Conservation (phyloP, 2,329 filamentous ascomycete genomes). For the Diaporthe sp. region DNA sequence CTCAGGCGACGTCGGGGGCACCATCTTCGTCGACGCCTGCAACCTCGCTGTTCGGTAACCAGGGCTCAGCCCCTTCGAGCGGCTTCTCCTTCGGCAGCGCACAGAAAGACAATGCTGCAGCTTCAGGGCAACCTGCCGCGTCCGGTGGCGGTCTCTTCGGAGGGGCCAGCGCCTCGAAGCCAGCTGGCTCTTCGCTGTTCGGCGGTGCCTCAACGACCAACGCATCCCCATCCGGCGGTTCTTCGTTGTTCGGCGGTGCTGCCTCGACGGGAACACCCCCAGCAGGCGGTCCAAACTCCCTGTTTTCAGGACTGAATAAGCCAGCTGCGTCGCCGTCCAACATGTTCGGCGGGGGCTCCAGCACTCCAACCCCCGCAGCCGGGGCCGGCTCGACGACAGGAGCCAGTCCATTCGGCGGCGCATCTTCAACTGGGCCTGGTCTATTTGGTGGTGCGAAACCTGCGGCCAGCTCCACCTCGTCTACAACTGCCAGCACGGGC, state of each 20-base stretch:
- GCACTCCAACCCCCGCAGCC: slow-evolving; percentile 40
- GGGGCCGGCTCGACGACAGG: slow-evolving; percentile 29
- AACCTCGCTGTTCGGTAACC: slow-evolving; percentile 58
- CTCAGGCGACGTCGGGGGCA: slow-evolving; percentile 51
- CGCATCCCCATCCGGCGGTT: slow-evolving; percentile 50
- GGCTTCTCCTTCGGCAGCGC: slow-evolving; percentile 59
- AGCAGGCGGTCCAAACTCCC: slow-evolving; percentile 42
- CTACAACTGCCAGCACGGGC: slow-evolving; percentile 40
- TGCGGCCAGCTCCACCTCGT: slow-evolving; percentile 39
- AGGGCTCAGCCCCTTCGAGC: slow-evolving; percentile 36
- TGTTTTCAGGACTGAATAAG: slow-evolving; percentile 47
- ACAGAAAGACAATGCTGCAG: slow-evolving; percentile 35
- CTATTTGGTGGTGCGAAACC: slow-evolving; percentile 48
- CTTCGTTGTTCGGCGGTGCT: slow-evolving; percentile 49
- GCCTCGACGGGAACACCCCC: slow-evolving; percentile 49
- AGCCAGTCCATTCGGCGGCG: slow-evolving; percentile 35
- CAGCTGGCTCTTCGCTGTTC: slow-evolving; percentile 30
- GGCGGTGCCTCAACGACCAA: slow-evolving; percentile 43
- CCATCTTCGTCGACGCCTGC: slow-evolving; percentile 57
- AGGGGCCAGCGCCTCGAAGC: slow-evolving; percentile 24
- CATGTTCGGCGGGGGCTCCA: slow-evolving; percentile 48
- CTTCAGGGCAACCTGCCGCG: slow-evolving; percentile 38
- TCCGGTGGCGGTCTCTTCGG: slow-evolving; percentile 53
- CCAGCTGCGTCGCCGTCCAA: slow-evolving; percentile 36
- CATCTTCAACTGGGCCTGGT: slow-evolving; percentile 35